Evolutionary conservation across 257 asterid species (phyloP).

Genomic region (Solanum paucissectum): DNA sequence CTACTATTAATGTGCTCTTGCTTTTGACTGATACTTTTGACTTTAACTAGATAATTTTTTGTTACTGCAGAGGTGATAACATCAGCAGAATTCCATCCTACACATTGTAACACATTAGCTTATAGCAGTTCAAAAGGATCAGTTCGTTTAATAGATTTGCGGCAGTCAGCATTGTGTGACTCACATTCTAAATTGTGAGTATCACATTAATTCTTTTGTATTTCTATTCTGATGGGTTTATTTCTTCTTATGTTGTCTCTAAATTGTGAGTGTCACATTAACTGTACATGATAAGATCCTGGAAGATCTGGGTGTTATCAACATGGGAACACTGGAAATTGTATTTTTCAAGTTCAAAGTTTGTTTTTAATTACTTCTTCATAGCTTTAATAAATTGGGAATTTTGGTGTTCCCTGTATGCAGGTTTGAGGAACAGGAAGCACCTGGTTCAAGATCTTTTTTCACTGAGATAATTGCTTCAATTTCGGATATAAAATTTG

Average conservation of each 20-base stretch:
- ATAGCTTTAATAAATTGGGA: neutral
- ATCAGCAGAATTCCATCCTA: slow-evolving; percentile 97
- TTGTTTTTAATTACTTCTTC: neutral
- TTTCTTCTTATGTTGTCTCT: neutral
- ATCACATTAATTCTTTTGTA: neutral
- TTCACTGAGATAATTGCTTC: slow-evolving; percentile 87
- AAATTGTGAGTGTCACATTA: neutral
- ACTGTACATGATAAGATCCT: neutral
- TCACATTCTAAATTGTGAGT: slow-evolving; percentile 56
- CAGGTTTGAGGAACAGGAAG: slow-evolving; percentile 87
- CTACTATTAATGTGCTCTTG: neutral
- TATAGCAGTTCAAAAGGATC: slow-evolving; percentile 99
- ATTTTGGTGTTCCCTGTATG: neutral
- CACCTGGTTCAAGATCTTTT: slow-evolving; percentile 82
- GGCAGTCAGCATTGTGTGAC: slow-evolving; percentile 98
- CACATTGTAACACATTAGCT: slow-evolving; percentile 89
- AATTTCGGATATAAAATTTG: slow-evolving; percentile 75
- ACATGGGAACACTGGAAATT: neutral
- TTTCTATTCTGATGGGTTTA: neutral
- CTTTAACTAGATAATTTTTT: slow-evolving; percentile 5
- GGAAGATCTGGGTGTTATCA: neutral
- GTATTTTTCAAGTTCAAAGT: neutral
- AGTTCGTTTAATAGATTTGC: slow-evolving; percentile 93
- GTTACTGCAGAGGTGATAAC: slow-evolving; percentile 92
- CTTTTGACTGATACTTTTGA: neutral